Percentiles rank a stretch among this genome's conserved stretches.
phyloP scores from a whole-genome alignment of 1,284 basidiomycete species.

The Ganoderma multipileum region DNA sequence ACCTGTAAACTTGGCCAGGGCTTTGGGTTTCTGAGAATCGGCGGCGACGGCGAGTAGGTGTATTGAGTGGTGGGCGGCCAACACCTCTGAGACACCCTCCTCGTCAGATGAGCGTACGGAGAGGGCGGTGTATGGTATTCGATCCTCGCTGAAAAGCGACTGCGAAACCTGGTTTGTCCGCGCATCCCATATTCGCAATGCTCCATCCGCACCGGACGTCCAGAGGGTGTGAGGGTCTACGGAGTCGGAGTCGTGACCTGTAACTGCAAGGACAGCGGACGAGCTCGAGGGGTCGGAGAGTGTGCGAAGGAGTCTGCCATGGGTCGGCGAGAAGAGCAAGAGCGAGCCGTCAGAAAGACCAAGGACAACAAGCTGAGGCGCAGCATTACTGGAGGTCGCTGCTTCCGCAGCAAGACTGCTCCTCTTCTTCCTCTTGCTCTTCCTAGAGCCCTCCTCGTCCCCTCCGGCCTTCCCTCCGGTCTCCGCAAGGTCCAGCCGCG shows the following conservation, averaged over 20 bases:
- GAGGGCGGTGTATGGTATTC: slow-evolving; percentile 62
- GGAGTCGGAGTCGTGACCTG: slow-evolving; percentile 38
- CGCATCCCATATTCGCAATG: slow-evolving; percentile 64
- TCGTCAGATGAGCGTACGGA: slow-evolving; percentile 49
- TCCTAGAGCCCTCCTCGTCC: slow-evolving; percentile 29
- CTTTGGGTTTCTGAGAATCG: slow-evolving; percentile 49
- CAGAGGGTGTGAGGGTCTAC: slow-evolving; percentile 47
- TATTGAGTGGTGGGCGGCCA: slow-evolving; percentile 68
- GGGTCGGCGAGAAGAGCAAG: slow-evolving; percentile 62
- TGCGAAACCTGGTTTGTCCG: slow-evolving; percentile 52
- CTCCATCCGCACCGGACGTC: slow-evolving; percentile 64
- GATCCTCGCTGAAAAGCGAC: slow-evolving; percentile 60
- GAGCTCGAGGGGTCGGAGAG: slow-evolving; percentile 62
- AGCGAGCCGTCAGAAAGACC: slow-evolving; percentile 66
- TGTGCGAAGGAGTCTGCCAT: slow-evolving; percentile 60
- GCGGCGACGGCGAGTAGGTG: slow-evolving; percentile 52
- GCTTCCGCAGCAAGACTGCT: slow-evolving; percentile 42
- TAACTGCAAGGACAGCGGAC: slow-evolving; percentile 57
- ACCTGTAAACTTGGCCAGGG: slow-evolving; percentile 64
- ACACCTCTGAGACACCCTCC: slow-evolving; percentile 46
- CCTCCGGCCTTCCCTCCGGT: slow-evolving; percentile 31
- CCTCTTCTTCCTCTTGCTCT: slow-evolving; percentile 51
- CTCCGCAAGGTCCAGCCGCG: slow-evolving; percentile 43
- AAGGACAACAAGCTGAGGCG: slow-evolving; percentile 54
- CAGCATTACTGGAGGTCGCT: slow-evolving; percentile 18